A percentile compares a stretch with the other conserved stretches of the same genome.
phyloP scores from a whole-genome alignment of 257 asterid genomes.

The Perilla frutescens region DNA sequence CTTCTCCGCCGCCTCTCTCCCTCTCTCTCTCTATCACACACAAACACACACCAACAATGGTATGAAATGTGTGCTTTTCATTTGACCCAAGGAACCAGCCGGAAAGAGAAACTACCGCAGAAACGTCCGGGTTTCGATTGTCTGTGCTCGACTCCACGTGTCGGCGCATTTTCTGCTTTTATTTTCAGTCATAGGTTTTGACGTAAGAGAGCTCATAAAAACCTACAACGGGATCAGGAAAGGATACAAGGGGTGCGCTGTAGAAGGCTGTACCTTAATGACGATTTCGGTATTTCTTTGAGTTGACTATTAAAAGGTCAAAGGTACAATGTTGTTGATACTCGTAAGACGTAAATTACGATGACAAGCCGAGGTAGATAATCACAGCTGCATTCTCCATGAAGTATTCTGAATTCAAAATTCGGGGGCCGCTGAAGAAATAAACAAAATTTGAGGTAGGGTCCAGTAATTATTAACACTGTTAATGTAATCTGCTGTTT shows the following conservation, averaged over 20 bases:
- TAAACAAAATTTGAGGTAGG: not conserved
- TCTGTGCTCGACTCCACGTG: constrained; percentile 47
- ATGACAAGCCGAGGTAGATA: not conserved
- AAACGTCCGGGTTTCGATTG: constrained; percentile 59
- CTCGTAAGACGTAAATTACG: too few relatives aligned
- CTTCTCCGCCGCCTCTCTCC: constrained; percentile 36
- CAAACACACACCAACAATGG: constrained; percentile 37
- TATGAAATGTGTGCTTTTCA: constrained; percentile 37
- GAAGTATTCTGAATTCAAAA: not conserved
- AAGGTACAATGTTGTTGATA: not conserved
- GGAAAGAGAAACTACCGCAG: constrained; percentile 40
- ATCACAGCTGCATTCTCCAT: not conserved
- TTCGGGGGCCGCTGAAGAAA: not conserved
- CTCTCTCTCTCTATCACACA: constrained; percentile 36
- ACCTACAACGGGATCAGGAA: not conserved
- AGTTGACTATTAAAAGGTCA: not conserved
- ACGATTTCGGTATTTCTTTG: not conserved
- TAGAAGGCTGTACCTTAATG: not conserved
- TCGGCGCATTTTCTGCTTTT: constrained; percentile 15
- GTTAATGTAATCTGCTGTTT: too few relatives aligned
- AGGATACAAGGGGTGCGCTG: not conserved
- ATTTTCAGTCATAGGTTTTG: constrained; percentile 26
- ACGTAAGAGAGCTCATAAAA: constrained; percentile 11
- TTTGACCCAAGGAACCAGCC: constrained; percentile 52
- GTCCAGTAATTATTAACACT: not conserved